Percentiles rank a stretch among this genome's conserved stretches.
Conservation (phyloP, 2,329 filamentous ascomycete species). For the Hymenoscyphus occultus region DNA sequence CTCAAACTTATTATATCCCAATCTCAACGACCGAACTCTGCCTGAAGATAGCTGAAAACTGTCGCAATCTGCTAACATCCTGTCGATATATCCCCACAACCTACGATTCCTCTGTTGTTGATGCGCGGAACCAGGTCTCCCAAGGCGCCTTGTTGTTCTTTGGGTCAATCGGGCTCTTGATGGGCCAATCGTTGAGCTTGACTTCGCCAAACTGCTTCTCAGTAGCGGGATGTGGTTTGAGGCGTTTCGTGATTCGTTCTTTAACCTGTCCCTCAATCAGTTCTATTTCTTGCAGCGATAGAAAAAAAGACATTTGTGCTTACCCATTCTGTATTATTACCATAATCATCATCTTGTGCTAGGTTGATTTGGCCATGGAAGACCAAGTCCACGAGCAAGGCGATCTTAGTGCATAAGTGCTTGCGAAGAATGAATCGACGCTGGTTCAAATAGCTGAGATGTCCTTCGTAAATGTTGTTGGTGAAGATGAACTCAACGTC, state of each 20-base stretch:
- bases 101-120: no score
- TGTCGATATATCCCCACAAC: no score
- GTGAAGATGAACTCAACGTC: neutral
- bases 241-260: neutral
- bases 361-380: neutral
- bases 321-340: neutral
- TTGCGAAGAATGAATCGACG: neutral
- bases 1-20: no score
- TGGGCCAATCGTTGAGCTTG: neutral
- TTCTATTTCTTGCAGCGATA: neutral
- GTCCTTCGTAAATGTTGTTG: neutral
- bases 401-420: neutral
- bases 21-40: no score
- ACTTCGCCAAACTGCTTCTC: neutral
- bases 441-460: neutral
- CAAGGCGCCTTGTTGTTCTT: neutral
- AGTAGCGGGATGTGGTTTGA: neutral
- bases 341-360: neutral
- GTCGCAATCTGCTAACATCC: no score
- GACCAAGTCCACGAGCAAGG: neutral
- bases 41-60: no score
- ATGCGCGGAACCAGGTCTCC: neutral
- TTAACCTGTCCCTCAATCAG: neutral
- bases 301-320: neutral
- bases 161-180: neutral